Evolutionary conservation across 768 basidiomycete species (phyloP).

Genomic region (Mrakia hoshinonis): DNA sequence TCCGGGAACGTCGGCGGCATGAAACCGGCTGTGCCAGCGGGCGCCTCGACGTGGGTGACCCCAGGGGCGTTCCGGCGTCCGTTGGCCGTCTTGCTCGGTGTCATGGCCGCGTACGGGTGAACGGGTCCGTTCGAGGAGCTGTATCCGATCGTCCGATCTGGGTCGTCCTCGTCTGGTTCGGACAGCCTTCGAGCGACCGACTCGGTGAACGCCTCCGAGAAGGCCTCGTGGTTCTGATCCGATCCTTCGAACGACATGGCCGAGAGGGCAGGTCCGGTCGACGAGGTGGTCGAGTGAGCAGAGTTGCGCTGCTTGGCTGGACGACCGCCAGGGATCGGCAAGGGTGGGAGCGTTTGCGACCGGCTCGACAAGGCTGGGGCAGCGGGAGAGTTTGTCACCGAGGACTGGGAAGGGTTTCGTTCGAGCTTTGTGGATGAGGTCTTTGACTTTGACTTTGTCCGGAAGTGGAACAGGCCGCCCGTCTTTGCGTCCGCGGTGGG

Average conservation of each 20-base stretch:
- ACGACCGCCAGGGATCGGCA: not conserved
- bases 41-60: not conserved
- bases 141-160: not conserved
- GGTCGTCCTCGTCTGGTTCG: not conserved
- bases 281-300: slow-evolving; percentile 3
- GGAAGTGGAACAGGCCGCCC: not conserved
- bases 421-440: not conserved
- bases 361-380: not conserved
- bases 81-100: not conserved
- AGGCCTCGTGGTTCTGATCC: slow-evolving; percentile 9
- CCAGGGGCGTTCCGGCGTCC: not conserved
- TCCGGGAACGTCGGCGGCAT: slow-evolving; percentile 17
- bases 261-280: slow-evolving; percentile 24
- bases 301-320: not conserved
- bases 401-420: not conserved
- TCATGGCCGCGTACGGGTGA: not conserved
- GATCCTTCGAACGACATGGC: slow-evolving; percentile 25
- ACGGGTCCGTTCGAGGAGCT: not conserved
- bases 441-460: slow-evolving; percentile 4
- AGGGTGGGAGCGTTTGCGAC: not conserved
- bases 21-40: slow-evolving; percentile 13
- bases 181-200: slow-evolving; percentile 18
- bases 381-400: not conserved
- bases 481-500: not conserved
- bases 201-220: slow-evolving; percentile 16